Evolutionary conservation across 306 rosid genomes (phyloP).

Genomic region (Fragaria ananassa): DNA sequence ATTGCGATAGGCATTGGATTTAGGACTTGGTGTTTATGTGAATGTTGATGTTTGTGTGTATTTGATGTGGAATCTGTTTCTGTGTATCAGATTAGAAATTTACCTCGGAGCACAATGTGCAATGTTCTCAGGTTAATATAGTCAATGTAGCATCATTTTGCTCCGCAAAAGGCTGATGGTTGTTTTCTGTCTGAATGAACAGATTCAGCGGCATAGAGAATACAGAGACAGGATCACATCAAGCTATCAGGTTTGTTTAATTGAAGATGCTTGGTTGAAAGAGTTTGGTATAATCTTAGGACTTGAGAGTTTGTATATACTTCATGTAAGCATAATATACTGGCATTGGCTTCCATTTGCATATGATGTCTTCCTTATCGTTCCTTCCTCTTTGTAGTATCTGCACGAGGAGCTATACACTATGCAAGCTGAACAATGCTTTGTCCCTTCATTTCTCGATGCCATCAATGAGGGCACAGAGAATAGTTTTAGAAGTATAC

Average conservation of each 20-base stretch:
- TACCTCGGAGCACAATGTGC: neutral
- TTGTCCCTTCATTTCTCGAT: conserved; percentile 82
- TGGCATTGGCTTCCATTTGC: conserved; percentile 6
- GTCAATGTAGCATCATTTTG: conserved; percentile 3
- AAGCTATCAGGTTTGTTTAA: conserved; percentile 59
- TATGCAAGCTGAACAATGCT: conserved; percentile 62
- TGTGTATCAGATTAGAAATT: neutral
- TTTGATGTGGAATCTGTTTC: neutral
- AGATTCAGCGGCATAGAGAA: conserved; percentile 79
- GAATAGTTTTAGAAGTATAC: conserved; percentile 61
- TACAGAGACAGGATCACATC: conserved; percentile 63
- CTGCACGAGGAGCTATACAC: conserved; percentile 62
- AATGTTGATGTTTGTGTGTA: neutral
- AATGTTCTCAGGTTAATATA: neutral
- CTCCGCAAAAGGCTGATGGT: neutral
- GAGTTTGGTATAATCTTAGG: neutral
- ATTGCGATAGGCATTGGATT: neutral
- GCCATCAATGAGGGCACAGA: conserved; percentile 67
- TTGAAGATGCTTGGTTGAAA: neutral
- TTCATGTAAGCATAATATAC: conserved; percentile 10
- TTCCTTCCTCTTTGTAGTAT: conserved; percentile 49
- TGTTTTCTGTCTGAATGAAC: conserved; percentile 29
- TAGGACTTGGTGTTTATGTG: neutral
- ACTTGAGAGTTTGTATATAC: conserved; percentile 19
- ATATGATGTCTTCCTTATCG: conserved; percentile 20